Conservation (phyloP, 768 basidiomycete genomes). For the Pisolithus tinctorius region DNA sequence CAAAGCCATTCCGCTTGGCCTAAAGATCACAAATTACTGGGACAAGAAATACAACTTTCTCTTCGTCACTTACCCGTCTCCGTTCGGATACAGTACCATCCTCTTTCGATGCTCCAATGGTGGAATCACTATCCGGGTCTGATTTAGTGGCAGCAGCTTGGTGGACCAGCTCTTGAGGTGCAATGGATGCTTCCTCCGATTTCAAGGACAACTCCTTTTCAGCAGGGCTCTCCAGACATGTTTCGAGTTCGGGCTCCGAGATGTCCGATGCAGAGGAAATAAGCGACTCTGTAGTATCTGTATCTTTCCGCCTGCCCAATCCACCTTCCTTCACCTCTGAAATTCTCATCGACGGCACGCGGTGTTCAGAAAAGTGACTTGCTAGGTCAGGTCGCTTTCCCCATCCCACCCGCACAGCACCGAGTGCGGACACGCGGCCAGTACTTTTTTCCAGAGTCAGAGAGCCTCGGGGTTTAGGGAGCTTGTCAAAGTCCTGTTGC, state of each 20-base stretch:
- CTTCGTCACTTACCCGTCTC: constrained; percentile 11
- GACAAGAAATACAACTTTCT: constrained; percentile 19
- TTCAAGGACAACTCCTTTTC: constrained; percentile 12
- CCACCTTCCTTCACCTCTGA: constrained; percentile 69
- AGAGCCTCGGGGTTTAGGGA: constrained; percentile 63
- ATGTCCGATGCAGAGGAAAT: constrained; percentile 67
- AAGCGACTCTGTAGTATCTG: constrained; percentile 48
- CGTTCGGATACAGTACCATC: constrained; percentile 13
- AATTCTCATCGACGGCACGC: constrained; percentile 56
- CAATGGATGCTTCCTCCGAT: constrained; percentile 11
- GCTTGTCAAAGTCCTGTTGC: constrained; percentile 86
- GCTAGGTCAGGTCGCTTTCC: constrained; percentile 52
- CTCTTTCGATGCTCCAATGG: constrained; percentile 55
- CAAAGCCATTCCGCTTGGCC: constrained; percentile 19
- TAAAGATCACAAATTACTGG: constrained; percentile 14
- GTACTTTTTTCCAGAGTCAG: constrained; percentile 42
- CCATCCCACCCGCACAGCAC: constrained; percentile 68
- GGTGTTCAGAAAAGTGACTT: constrained; percentile 45
- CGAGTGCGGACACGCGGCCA: constrained; percentile 57
- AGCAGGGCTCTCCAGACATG: constrained; percentile 15
- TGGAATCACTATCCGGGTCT: constrained; percentile 78
- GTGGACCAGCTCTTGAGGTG: constrained; percentile 7
- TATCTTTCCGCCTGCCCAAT: constrained; percentile 37
- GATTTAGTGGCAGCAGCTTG: constrained; percentile 32
- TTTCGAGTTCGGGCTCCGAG: constrained; percentile 53